A percentile compares a stretch with the other conserved stretches of the same genome.
phyloP scores from a whole-genome alignment of 371 early-diverging fungal genomes.

The Rhizomucor miehei region DNA sequence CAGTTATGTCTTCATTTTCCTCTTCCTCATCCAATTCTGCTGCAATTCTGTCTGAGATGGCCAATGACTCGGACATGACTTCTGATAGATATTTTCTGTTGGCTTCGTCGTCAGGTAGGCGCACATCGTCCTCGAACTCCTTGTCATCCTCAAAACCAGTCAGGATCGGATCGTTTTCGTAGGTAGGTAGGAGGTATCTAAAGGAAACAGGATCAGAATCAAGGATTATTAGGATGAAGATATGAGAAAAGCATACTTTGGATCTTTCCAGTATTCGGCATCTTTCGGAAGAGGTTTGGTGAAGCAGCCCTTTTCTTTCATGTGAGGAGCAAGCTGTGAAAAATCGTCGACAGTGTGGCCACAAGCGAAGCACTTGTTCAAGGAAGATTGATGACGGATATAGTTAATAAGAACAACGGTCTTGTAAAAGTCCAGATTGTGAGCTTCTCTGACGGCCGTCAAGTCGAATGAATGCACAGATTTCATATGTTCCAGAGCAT shows the following conservation, averaged over 20 bases:
- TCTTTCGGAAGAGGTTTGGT: constrained; percentile 46
- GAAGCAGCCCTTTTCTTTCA: constrained; percentile 49
- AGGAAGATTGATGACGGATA: constrained; percentile 73
- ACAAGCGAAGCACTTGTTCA: constrained; percentile 74
- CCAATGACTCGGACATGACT: constrained; percentile 4
- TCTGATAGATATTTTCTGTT: constrained; percentile 27
- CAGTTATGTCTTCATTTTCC: background rate
- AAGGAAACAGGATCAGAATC: too few relatives aligned
- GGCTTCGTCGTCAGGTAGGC: constrained; percentile 29
- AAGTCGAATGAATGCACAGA: constrained; percentile 76
- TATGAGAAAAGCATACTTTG: constrained; percentile 42
- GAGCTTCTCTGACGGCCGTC: constrained; percentile 43
- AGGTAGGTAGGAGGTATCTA: constrained; percentile 72
- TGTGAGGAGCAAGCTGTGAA: constrained; percentile 48
- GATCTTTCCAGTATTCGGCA: constrained; percentile 74
- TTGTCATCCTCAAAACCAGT: constrained; percentile 72
- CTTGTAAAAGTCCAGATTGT: constrained; percentile 81
- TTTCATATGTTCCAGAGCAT: constrained; percentile 74
- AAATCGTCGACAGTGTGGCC: constrained; percentile 44
- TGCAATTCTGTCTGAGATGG: background rate
- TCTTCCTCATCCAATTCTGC: background rate
- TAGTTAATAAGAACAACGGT: constrained; percentile 85
- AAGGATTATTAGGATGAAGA: background rate
- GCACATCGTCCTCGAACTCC: constrained; percentile 40
- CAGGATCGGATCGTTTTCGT: constrained; percentile 87